Percentiles rank a stretch among this genome's conserved stretches.
Conservation (phyloP, 805 yeast genomes). For the Candida takata region DNA sequence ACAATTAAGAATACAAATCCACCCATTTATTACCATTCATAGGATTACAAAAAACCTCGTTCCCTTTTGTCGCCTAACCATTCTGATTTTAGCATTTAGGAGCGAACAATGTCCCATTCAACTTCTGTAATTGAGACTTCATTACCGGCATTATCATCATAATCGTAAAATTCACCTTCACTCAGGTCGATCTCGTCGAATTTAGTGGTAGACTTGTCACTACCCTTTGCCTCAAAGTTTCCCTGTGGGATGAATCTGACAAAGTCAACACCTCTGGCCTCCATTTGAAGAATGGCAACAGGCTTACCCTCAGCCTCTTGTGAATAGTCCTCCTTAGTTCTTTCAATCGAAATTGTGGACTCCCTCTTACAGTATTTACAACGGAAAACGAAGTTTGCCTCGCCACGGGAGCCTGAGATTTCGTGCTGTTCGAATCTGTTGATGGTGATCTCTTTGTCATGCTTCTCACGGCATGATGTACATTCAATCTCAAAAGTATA, state of each 20-base stretch:
- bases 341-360: conserved; percentile 20
- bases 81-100: too few relatives aligned
- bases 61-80: too few relatives aligned
- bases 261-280: conserved; percentile 80
- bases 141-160: conserved; percentile 73
- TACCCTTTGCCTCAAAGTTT: conserved; percentile 47
- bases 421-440: conserved; percentile 62
- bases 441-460: conserved; percentile 62
- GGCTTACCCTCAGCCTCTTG: conserved; percentile 30
- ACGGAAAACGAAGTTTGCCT: conserved; percentile 73
- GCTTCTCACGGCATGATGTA: conserved; percentile 70
- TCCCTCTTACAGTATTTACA: conserved; percentile 54
- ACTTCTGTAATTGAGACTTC: conserved; percentile 80
- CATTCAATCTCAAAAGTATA: conserved; percentile 72
- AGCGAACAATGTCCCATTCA: conserved; percentile 51
- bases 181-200: conserved; percentile 63
- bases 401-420: conserved; percentile 66
- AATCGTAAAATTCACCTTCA: conserved; percentile 91
- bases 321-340: conserved; percentile 17
- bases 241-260: conserved; percentile 65
- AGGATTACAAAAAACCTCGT: too few relatives aligned
- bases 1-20: too few relatives aligned
- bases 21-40: too few relatives aligned
- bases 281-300: conserved; percentile 58
- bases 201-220: conserved; percentile 36